These are phyloP conservation scores for Nemania bipapillata DNA, from an alignment of 2,329 filamentous ascomycete genomes.

Conservation along the genomic window DNA sequence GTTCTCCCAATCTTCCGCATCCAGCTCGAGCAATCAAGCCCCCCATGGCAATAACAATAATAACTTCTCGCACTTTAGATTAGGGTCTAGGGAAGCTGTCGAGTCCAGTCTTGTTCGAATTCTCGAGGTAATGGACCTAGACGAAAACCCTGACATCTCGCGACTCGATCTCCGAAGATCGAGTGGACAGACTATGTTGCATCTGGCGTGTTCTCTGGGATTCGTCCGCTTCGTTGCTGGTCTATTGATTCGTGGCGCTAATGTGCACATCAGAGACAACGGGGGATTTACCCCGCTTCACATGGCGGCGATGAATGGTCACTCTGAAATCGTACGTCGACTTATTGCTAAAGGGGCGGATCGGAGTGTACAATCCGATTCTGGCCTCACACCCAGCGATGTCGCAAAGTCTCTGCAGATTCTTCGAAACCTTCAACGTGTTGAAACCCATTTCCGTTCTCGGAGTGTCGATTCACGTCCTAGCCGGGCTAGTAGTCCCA, in stretches of 20 bases:
- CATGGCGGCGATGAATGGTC: slow-evolving; percentile 79
- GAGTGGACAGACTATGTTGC: slow-evolving; percentile 83
- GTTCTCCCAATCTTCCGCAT: slow-evolving; percentile 54
- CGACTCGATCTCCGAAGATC: slow-evolving; percentile 72
- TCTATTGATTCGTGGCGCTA: slow-evolving; percentile 80
- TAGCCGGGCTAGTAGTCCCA: slow-evolving; percentile 73
- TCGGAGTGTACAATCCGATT: slow-evolving; percentile 73
- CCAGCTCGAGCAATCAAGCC: slow-evolving; percentile 60
- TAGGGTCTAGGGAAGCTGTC: slow-evolving; percentile 59
- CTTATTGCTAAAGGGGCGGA: slow-evolving; percentile 79
- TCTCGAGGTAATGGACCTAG: slow-evolving; percentile 81
- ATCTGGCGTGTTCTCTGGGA: slow-evolving; percentile 79
- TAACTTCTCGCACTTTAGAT: slow-evolving; percentile 53
- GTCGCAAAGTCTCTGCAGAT: slow-evolving; percentile 74
- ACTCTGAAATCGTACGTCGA: slow-evolving; percentile 78
- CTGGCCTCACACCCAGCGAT: slow-evolving; percentile 76
- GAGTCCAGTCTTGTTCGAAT: slow-evolving; percentile 77
- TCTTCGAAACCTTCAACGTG: slow-evolving; percentile 69
- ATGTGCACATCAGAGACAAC: slow-evolving; percentile 77
- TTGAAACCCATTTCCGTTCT: slow-evolving; percentile 71
- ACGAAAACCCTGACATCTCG: slow-evolving; percentile 75
- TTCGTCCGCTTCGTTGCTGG: slow-evolving; percentile 80
- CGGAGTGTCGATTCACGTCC: slow-evolving; percentile 71
- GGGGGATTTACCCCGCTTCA: slow-evolving; percentile 86
- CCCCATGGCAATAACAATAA: slow-evolving; percentile 50